Evolutionary conservation across 78 protist genomes (phyloP), one percentile per base, ranked within the genome.

Genomic region (Anaeramoeba flamelloides): DNA sequence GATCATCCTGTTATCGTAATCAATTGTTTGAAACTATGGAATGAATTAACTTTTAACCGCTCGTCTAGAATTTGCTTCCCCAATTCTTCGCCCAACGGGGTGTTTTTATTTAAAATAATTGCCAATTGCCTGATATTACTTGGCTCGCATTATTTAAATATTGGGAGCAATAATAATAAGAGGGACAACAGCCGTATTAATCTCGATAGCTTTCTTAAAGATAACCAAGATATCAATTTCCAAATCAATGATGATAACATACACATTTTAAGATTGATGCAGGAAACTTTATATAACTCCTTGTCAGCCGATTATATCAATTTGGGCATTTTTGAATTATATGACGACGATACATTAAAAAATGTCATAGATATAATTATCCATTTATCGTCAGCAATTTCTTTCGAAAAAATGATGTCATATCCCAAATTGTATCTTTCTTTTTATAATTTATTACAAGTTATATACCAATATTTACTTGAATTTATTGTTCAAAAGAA

Each of bases 251-350:
- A n/a, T n/a, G n/a, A n/a, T n/a, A n/a, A n/a, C n/a, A n/a, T n/a
- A n/a, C n/a, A n/a, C n/a, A n/a, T n/a, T 75, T 75, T 39, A 75
- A 75, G 3, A 2, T 2, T 75, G 65, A 75, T 3, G 37, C 77
- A 75, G n/a, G 65, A 3, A 75, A 3, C 83, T 75, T 74, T 89
- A 32, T 1, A 40, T 37, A 31, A 38, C 1, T 36, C 89, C 1
- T 81, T 89, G 4, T 8, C 40, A 33, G 91, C 89, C 0, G 74
- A 77, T n/a, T 89, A 89, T 40, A 76, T 78, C 0, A 89, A 89
- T 81, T 86, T 89, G 74, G 91, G 91, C 2, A 89, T 89, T 2
- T 89, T 86, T 77, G 2, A 32, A 39, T 81, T 89, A 41, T 89
- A 89, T 82, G 81, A 82, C 1, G 91, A 89, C 37, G 38, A 76